phyloP scores from a whole-genome alignment of 1,284 basidiomycete species.

The Pascua guehoae region DNA sequence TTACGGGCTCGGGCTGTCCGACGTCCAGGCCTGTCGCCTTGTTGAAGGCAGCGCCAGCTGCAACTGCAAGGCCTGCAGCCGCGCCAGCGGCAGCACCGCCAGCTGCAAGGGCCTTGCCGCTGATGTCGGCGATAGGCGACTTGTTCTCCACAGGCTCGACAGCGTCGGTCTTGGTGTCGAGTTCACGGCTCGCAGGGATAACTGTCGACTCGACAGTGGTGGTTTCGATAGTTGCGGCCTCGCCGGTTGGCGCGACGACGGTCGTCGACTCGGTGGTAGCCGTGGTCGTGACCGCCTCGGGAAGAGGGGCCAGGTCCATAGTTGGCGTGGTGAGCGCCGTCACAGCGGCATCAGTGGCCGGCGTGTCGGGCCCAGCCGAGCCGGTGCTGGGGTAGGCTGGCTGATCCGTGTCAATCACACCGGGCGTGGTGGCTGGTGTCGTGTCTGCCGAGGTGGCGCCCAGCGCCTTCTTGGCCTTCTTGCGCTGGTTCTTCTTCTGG shows the following conservation, averaged over 20 bases:
- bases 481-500: conserved; percentile 8
- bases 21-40: conserved; percentile 43
- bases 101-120: conserved; percentile 7
- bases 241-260: too few species aligned
- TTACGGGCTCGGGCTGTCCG: conserved; percentile 35
- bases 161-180: neutral
- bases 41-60: conserved; percentile 29
- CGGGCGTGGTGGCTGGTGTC: conserved; percentile 1
- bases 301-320: neutral
- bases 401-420: neutral
- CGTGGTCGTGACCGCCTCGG: too few species aligned
- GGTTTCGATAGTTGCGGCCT: too few species aligned
- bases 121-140: conserved; percentile 1
- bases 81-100: conserved; percentile 22
- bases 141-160: neutral
- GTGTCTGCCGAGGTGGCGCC: neutral
- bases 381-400: neutral
- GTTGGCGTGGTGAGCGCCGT: conserved; percentile 4
- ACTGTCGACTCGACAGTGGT: too few species aligned
- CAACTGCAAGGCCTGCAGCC: conserved; percentile 27
- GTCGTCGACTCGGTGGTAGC: too few species aligned
- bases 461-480: conserved; percentile 12
- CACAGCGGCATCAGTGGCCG: too few species aligned
- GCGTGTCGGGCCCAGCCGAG: neutral
- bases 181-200: too few species aligned